These are phyloP conservation scores for Thermochaetoides thermophila DNA, from an alignment of 495 filamentous ascomycete species.

Conservation along the genomic window DNA sequence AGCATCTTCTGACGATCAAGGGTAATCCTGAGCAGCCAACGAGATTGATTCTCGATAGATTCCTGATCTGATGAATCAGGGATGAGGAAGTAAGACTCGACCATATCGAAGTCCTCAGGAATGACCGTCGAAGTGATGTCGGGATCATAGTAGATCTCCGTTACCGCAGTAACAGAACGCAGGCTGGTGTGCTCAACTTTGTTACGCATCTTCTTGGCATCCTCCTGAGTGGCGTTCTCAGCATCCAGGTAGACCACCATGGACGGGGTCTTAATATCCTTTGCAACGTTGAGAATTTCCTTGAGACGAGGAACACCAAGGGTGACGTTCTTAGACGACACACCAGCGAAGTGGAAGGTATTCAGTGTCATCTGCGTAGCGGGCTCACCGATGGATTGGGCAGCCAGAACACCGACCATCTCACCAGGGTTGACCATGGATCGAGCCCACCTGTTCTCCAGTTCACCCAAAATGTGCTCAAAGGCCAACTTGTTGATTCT, in stretches of 20 bases:
- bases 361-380: conserved; percentile 99
- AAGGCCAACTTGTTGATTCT: conserved; percentile 84
- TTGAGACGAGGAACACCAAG: conserved; percentile 97
- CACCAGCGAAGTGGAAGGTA: conserved; percentile 99
- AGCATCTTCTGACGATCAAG: conserved; percentile 85
- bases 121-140: conserved; percentile 76
- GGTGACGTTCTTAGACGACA: conserved; percentile 98
- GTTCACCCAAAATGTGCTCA: conserved; percentile 79
- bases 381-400: conserved; percentile 96
- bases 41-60: conserved; percentile 62
- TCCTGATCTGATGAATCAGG: conserved; percentile 66
- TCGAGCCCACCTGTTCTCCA: conserved; percentile 71
- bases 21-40: conserved; percentile 90
- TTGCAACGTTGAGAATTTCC: conserved; percentile 95
- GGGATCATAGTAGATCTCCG: conserved; percentile 95
- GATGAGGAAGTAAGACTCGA: conserved; percentile 93
- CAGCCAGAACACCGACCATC: conserved; percentile 96
- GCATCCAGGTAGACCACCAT: conserved; percentile 83
- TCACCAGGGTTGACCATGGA: conserved; percentile 79
- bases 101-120: conserved; percentile 77
- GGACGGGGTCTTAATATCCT: conserved; percentile 95
- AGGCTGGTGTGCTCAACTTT: conserved; percentile 91
- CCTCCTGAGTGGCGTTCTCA: conserved; percentile 48
- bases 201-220: conserved; percentile 73
- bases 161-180: conserved; percentile 75